These are phyloP conservation scores for Trypanosoma melophagium DNA, from an alignment of 208 protist species.

Conservation along the genomic window DNA sequence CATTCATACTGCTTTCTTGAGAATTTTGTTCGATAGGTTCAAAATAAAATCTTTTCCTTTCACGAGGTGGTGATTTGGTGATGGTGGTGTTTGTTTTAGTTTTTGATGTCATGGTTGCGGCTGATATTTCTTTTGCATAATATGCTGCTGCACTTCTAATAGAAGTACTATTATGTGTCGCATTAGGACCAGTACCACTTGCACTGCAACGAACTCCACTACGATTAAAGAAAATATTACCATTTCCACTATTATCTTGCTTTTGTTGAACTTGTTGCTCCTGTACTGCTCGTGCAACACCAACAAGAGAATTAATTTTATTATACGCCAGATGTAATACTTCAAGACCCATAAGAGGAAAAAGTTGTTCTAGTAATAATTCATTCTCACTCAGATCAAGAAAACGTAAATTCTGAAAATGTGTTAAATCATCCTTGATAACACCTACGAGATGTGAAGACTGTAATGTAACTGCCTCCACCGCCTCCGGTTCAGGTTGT, in stretches of 20 bases:
- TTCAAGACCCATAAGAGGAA: constrained; percentile 59
- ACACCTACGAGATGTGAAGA: constrained; percentile 56
- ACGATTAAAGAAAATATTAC: not conserved
- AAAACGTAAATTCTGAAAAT: constrained; percentile 65
- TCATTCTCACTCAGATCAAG: constrained; percentile 87
- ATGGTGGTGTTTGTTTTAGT: not conserved
- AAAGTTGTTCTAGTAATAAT: constrained; percentile 61
- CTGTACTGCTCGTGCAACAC: constrained; percentile 26
- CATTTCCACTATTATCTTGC: not conserved
- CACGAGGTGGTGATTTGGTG: too few relatives aligned
- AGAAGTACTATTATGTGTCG: constrained; percentile 7
- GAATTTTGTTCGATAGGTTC: not conserved
- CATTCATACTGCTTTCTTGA: not conserved
- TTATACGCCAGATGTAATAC: constrained; percentile 83
- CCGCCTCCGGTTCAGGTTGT: constrained; percentile 62
- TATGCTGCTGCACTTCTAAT: constrained; percentile 26
- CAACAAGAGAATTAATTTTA: constrained; percentile 51
- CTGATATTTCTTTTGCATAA: constrained; percentile 19
- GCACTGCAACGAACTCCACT: not conserved
- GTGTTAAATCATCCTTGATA: constrained; percentile 70
- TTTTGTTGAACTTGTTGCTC: constrained; percentile 26
- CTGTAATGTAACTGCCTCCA: constrained; percentile 72
- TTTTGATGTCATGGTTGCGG: not conserved
- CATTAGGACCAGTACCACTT: not conserved
- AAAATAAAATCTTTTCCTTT: too few relatives aligned